Percentiles rank a stretch among this genome's conserved stretches.
phyloP scores from a whole-genome alignment of 23 red algal genomes.

The Gracilaria domingensis region DNA sequence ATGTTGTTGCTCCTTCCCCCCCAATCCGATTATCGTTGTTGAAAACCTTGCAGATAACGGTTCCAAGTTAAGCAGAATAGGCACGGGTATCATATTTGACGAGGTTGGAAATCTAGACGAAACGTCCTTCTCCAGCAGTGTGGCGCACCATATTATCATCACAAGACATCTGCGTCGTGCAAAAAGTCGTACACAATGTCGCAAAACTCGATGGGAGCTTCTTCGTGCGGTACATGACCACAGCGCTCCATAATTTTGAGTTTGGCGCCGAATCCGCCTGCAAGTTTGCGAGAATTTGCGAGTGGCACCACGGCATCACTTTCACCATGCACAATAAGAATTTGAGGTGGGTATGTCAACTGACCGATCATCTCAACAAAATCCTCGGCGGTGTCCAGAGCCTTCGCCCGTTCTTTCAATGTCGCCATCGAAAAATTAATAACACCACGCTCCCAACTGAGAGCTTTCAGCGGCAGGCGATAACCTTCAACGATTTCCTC shows the following conservation, averaged over 20 bases:
- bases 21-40: neutral
- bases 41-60: slow-evolving; percentile 1
- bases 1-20: neutral
- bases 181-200: slow-evolving; percentile 62
- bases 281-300: slow-evolving; percentile 66
- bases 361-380: slow-evolving; percentile 42
- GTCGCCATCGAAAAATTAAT: slow-evolving; percentile 56
- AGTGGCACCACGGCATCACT: slow-evolving; percentile 76
- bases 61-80: neutral
- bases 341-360: slow-evolving; percentile 26
- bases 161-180: neutral
- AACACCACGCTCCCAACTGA: slow-evolving; percentile 64
- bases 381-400: slow-evolving; percentile 39
- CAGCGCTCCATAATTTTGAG: slow-evolving; percentile 59
- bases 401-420: slow-evolving; percentile 31
- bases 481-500: slow-evolving; percentile 68
- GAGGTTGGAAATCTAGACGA: too few relatives aligned
- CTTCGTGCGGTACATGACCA: slow-evolving; percentile 86
- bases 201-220: slow-evolving; percentile 62
- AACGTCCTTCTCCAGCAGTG: neutral
- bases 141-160: neutral
- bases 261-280: slow-evolving; percentile 29
- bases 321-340: slow-evolving; percentile 80
- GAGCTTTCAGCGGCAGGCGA: slow-evolving; percentile 36
- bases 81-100: too few relatives aligned